Evolutionary conservation across 495 filamentous ascomycete species (phyloP).

Genomic region (Talaromyces ruber): DNA sequence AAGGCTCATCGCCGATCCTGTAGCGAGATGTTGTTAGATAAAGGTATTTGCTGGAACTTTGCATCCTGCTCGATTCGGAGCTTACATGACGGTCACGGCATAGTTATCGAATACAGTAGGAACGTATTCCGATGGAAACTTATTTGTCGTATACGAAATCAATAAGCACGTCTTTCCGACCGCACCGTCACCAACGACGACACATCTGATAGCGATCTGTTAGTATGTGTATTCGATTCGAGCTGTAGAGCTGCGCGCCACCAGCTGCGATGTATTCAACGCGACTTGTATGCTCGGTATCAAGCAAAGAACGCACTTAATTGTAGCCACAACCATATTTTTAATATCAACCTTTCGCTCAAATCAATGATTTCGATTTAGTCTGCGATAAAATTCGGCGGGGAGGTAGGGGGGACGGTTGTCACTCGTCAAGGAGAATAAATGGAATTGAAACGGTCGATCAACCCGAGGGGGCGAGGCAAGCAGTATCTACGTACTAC

Average conservation of each 20-base stretch:
- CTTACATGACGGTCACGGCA: conserved; percentile 98
- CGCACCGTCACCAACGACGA: conserved; percentile 98
- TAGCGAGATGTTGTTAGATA: neutral
- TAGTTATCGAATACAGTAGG: conserved; percentile 99
- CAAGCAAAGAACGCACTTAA: conserved; percentile 54
- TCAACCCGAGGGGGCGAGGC: neutral
- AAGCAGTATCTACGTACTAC: neutral
- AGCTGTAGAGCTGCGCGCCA: neutral
- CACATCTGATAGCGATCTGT: conserved; percentile 57
- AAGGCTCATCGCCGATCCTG: conserved; percentile 99
- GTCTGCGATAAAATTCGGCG: conserved; percentile 5
- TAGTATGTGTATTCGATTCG: neutral
- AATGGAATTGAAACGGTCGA: neutral
- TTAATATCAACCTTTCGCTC: neutral
- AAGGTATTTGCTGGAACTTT: neutral
- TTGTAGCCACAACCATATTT: conserved; percentile 72
- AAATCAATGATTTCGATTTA: neutral
- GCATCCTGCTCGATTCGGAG: conserved; percentile 14
- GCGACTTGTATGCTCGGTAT: neutral
- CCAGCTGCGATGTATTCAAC: neutral
- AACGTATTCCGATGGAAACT: conserved; percentile 99
- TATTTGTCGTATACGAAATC: conserved; percentile 99
- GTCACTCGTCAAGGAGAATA: neutral
- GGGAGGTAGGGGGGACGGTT: conserved; percentile 7
- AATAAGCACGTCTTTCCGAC: conserved; percentile 98